These are phyloP conservation scores for Cordyceps fumosorosea DNA, from an alignment of 2,329 filamentous ascomycete species.

Conservation along the genomic window DNA sequence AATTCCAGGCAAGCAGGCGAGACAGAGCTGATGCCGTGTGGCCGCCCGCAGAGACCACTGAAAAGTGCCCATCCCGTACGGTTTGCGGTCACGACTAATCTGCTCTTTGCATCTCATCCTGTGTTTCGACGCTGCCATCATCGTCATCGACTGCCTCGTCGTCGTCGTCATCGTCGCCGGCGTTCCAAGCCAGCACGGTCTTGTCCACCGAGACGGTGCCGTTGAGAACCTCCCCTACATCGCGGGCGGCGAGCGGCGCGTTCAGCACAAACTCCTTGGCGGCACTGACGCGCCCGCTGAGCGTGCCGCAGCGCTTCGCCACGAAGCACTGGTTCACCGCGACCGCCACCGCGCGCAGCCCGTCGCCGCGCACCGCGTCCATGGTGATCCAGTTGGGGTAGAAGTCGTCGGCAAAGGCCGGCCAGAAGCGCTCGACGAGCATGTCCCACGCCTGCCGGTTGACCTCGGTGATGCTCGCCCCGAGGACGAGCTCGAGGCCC, in stretches of 20 bases:
- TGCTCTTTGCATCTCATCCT: not conserved
- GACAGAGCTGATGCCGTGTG: not conserved
- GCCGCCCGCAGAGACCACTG: not conserved
- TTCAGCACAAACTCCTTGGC: not conserved
- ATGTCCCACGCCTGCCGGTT: conserved; percentile 17
- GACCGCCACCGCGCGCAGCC: conserved; percentile 21
- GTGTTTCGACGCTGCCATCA: not conserved
- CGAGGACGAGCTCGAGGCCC: conserved; percentile 1
- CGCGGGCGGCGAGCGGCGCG: too few species aligned
- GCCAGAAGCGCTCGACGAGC: conserved; percentile 22
- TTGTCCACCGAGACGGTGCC: too few species aligned
- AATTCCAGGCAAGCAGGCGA: too few species aligned
- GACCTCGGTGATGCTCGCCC: conserved; percentile 14
- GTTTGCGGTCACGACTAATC: not conserved
- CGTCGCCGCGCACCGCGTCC: conserved; percentile 21
- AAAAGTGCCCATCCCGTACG: not conserved
- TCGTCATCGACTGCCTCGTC: not conserved
- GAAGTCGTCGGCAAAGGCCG: conserved; percentile 14
- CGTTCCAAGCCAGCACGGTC: too few species aligned
- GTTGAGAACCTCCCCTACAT: too few species aligned
- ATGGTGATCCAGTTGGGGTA: conserved; percentile 30
- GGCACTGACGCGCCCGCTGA: conserved; percentile 18
- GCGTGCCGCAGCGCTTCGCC: conserved; percentile 19
- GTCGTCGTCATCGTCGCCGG: not conserved
- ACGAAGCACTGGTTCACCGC: conserved; percentile 26